Evolutionary conservation across 352 stramenopile genomes (phyloP).

Genomic region (Pythium biforme): DNA sequence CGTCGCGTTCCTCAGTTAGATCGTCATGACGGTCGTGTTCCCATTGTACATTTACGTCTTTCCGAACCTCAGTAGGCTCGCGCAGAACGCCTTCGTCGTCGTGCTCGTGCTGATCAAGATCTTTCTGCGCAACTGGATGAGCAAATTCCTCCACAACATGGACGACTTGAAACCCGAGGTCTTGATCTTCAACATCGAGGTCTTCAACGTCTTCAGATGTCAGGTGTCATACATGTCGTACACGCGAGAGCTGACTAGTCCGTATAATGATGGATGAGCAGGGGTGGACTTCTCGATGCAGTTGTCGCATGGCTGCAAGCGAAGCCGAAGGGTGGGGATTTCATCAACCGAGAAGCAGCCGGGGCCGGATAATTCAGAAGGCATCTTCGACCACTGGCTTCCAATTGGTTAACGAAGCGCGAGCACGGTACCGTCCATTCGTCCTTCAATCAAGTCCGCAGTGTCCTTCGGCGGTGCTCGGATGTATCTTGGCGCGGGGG

Average conservation of each 20-base stretch:
- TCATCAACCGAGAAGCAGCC: no score
- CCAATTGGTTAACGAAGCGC: no score
- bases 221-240: slow-evolving; percentile 37
- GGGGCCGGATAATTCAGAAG: no score
- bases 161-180: slow-evolving; percentile 45
- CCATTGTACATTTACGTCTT: slow-evolving; percentile 43
- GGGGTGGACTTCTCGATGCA: slow-evolving; percentile 11
- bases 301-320: slow-evolving; percentile 4
- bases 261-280: not conserved
- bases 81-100: slow-evolving; percentile 33
- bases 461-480: no score
- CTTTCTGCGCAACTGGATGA: slow-evolving; percentile 39
- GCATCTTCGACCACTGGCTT: no score
- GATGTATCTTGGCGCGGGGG: no score
- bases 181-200: slow-evolving; percentile 48
- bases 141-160: no score
- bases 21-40: slow-evolving; percentile 41
- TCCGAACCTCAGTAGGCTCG: slow-evolving; percentile 2
- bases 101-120: slow-evolving; percentile 45
- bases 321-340: no score
- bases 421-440: no score
- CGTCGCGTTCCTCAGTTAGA: no score
- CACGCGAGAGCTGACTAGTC: not conserved
- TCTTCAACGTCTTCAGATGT: slow-evolving; percentile 56
- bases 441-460: no score